Percentiles rank a stretch among this genome's conserved stretches.
Conservation (phyloP, 2,329 filamentous ascomycete species). For the Ophiostoma sp. region DNA sequence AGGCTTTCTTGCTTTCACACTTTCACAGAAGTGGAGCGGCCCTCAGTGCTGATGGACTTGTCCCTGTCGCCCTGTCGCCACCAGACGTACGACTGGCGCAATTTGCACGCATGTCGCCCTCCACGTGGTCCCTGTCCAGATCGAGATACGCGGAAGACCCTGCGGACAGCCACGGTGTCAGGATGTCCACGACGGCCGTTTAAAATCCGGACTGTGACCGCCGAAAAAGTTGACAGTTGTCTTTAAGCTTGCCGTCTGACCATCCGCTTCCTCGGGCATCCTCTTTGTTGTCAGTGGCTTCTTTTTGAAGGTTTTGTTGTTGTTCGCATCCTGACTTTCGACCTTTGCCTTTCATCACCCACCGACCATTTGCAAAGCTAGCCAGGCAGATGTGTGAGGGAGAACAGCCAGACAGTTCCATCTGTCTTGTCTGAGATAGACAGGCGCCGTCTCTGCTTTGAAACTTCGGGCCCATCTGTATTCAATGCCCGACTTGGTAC, state of each 20-base stretch:
- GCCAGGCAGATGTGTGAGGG: neutral
- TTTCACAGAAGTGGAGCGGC: neutral
- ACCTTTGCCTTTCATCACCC: neutral
- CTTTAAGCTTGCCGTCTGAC: neutral
- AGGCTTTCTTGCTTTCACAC: neutral
- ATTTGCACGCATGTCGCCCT: constrained; percentile 6
- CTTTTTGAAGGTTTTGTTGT: neutral
- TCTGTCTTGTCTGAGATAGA: constrained; percentile 4
- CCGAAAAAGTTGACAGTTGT: constrained; percentile 18
- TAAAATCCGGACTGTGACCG: neutral
- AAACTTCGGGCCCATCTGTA: constrained; percentile 15
- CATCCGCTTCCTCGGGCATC: neutral
- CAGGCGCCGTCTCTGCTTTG: neutral
- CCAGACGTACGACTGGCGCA: constrained; percentile 18
- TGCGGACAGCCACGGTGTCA: neutral
- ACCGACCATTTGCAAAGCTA: neutral
- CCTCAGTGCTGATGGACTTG: neutral
- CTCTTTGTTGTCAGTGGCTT: neutral
- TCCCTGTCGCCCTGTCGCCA: constrained; percentile 24
- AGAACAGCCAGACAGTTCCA: neutral
- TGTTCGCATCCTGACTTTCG: neutral
- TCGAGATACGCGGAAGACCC: constrained; percentile 22
- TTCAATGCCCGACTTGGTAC: constrained; percentile 16
- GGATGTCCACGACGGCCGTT: neutral
- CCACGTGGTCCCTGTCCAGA: constrained; percentile 26